Evolutionary conservation across 2,329 filamentous ascomycete genomes (phyloP).

Genomic region (Xylaria sp.): DNA sequence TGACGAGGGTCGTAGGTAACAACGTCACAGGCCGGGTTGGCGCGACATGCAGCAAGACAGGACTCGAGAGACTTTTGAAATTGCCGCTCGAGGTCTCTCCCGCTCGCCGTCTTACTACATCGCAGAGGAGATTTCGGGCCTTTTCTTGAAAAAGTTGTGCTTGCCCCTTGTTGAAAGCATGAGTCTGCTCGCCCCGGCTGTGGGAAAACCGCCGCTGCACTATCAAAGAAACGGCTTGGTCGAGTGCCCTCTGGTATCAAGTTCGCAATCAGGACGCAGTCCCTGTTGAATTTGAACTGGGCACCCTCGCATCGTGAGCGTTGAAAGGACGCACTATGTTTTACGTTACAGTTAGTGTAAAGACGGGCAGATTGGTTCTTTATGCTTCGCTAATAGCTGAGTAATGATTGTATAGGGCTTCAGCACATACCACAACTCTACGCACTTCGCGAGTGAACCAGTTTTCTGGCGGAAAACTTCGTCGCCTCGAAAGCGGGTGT

Average conservation of each 20-base stretch:
- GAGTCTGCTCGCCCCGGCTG: slow-evolving; percentile 21
- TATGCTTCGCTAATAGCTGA: background rate
- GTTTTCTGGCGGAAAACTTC: slow-evolving; percentile 23
- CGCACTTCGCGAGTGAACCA: slow-evolving; percentile 26
- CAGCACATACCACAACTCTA: slow-evolving; percentile 22
- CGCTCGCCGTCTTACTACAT: slow-evolving; percentile 21
- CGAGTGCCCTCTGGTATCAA: slow-evolving; percentile 18
- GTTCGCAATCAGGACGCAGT: slow-evolving; percentile 22
- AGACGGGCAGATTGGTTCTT: background rate
- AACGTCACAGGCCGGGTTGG: slow-evolving; percentile 35
- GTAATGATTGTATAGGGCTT: background rate
- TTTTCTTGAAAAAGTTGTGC: slow-evolving; percentile 15
- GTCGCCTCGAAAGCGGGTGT: slow-evolving; percentile 22
- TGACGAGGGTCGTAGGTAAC: slow-evolving; percentile 40
- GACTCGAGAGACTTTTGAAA: slow-evolving; percentile 28
- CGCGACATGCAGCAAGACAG: slow-evolving; percentile 25
- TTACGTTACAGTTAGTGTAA: background rate
- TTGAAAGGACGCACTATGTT: slow-evolving; percentile 21
- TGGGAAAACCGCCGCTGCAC: slow-evolving; percentile 21
- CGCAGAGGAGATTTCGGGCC: slow-evolving; percentile 19
- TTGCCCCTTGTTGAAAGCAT: slow-evolving; percentile 23
- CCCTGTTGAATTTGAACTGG: slow-evolving; percentile 18
- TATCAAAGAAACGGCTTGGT: slow-evolving; percentile 20
- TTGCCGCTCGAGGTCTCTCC: slow-evolving; percentile 28
- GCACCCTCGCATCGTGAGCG: slow-evolving; percentile 30